Evolutionary conservation across 148 eudicot genomes (phyloP), one percentile per base, ranked within the genome.

Genomic region (Chenopodium berlandieri): DNA sequence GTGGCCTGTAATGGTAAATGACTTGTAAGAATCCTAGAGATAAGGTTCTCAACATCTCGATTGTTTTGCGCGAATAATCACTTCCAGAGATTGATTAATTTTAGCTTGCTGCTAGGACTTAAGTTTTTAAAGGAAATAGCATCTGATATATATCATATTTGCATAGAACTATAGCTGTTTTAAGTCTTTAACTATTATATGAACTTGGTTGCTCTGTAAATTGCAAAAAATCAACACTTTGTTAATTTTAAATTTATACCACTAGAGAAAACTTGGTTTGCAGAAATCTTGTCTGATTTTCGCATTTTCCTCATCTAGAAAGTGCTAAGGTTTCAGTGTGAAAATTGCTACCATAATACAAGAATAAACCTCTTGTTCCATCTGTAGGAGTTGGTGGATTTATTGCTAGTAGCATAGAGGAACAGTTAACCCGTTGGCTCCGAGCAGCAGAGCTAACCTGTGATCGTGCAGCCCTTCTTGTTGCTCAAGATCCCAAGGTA

Each of bases 381-480:
- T 76, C 80, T 9, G 65, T 84, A 96, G 99, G 98, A 75, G 69
- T 96, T 78, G 99, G 99, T 79, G 92, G 97, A 74, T 17, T 96
- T 56, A 91, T 96, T 83, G 99, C 99, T 70, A 93, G 89, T 83
- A 87, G 88, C 30, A 72, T 96, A 75, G 98, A 96, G 88, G 99
- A 96, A 77, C 99, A 96, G 80, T 83, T 96, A 58, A 81, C 90
- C 25, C 99, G 97, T 67, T 96, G 99, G 99, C 91, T 96, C 73
- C 92, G 98, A 79, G 92, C 99, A 77, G 99, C 99, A 63, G 97
- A 96, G 88, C 91, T 94, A 47, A 94, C 99, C 64, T 96, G 98
- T 89, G 99, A 96, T 84, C 92, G 99, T 71, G 99, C 99, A 80
- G 99, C 99, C 50, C 97, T 96, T 86, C 97, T 96, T 78, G 99